phyloP scores from a whole-genome alignment of 2,329 filamentous ascomycete species.

The Fusarium cicatricum region DNA sequence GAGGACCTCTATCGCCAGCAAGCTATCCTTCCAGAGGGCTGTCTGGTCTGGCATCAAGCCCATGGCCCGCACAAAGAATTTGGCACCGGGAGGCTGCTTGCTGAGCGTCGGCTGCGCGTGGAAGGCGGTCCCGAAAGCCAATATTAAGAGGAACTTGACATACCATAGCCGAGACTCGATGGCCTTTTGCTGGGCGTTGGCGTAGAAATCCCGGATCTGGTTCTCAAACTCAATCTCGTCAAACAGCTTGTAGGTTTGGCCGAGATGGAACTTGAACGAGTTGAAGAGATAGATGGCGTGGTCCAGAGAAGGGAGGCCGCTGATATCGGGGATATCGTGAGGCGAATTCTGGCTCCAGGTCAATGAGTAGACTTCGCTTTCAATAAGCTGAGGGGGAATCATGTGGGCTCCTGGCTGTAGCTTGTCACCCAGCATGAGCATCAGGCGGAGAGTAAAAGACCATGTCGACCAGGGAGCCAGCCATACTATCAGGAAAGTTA shows the following conservation, averaged over 20 bases:
- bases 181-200: constrained; percentile 30
- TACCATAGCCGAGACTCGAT: constrained; percentile 52
- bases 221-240: constrained; percentile 44
- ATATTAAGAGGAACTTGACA: constrained; percentile 58
- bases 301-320: constrained; percentile 47
- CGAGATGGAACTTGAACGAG: constrained; percentile 50
- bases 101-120: constrained; percentile 36
- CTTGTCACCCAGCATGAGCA: constrained; percentile 44
- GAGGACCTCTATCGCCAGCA: constrained; percentile 49
- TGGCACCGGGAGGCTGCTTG: constrained; percentile 43
- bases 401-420: constrained; percentile 35
- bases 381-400: constrained; percentile 35
- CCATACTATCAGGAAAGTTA: constrained; percentile 31
- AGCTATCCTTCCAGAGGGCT: constrained; percentile 48
- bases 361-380: constrained; percentile 43
- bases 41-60: constrained; percentile 47
- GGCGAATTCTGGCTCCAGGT: constrained; percentile 30
- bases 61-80: constrained; percentile 48
- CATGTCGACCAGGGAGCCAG: constrained; percentile 47
- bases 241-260: constrained; percentile 48
- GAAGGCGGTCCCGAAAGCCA: constrained; percentile 51
- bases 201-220: constrained; percentile 40
- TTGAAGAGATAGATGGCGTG: constrained; percentile 46
- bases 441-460: constrained; percentile 47
- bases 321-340: constrained; percentile 42